Evolutionary conservation across 208 protist genomes (phyloP).

Genomic region (Blastocrithidia nonstop): DNA sequence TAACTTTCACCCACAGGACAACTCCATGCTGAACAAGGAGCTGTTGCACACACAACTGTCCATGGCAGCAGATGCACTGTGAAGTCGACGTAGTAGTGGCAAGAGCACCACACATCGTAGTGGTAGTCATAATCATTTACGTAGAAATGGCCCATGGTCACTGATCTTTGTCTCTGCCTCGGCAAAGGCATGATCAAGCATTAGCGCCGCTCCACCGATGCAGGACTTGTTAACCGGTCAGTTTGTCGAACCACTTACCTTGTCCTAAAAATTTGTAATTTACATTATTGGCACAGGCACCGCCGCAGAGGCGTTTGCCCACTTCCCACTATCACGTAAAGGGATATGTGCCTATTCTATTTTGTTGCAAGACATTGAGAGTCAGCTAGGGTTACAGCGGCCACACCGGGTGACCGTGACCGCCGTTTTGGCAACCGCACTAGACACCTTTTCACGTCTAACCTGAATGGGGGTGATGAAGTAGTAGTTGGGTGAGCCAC

Average conservation of each 20-base stretch:
- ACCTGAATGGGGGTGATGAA: conserved; percentile 81
- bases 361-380: conserved; percentile 73
- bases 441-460: conserved; percentile 71
- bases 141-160: conserved; percentile 12
- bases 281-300: conserved; percentile 79
- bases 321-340: conserved; percentile 60
- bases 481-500: conserved; percentile 44
- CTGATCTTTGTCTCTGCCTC: conserved; percentile 67
- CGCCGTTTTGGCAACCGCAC: conserved; percentile 35
- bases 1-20: conserved; percentile 39
- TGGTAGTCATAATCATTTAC: conserved; percentile 5
- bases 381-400: conserved; percentile 47
- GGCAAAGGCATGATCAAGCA: conserved; percentile 12
- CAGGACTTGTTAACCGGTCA: conserved; percentile 77
- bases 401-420: conserved; percentile 48
- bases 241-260: conserved; percentile 71
- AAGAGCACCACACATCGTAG: conserved; percentile 4
- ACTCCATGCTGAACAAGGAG: conserved; percentile 55
- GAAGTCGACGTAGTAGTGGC: conserved; percentile 12
- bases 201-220: conserved; percentile 55
- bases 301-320: conserved; percentile 48
- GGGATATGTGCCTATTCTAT: conserved; percentile 58
- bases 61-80: conserved; percentile 30
- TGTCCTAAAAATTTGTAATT: conserved; percentile 52
- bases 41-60: conserved; percentile 69